phyloP scores from a whole-genome alignment of 2,329 filamentous ascomycete species.

The Colletotrichum lini region DNA sequence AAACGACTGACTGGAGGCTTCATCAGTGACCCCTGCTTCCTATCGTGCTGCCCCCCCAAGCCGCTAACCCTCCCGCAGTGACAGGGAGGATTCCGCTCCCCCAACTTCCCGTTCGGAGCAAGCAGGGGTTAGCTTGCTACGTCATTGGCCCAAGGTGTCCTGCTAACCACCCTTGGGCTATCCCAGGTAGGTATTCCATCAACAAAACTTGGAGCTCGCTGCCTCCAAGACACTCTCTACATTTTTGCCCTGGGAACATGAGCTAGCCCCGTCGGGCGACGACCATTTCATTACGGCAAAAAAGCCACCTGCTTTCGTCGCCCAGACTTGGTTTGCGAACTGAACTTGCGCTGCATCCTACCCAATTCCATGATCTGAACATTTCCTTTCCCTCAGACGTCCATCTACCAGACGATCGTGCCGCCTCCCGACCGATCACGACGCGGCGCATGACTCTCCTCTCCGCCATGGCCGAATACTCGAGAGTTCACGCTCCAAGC shows the following conservation, averaged over 20 bases:
- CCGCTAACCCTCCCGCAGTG: slow-evolving; percentile 29
- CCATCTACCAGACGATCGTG: background rate
- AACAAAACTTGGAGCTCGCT: slow-evolving; percentile 17
- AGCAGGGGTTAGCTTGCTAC: slow-evolving; percentile 41
- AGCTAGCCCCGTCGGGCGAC: slow-evolving; percentile 10
- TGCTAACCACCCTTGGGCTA: slow-evolving; percentile 11
- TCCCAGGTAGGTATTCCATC: slow-evolving; percentile 15
- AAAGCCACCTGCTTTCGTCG: slow-evolving; percentile 9
- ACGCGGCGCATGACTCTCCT: slow-evolving; percentile 11
- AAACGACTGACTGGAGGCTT: background rate
- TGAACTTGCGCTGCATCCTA: background rate
- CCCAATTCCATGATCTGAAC: slow-evolving; percentile 20
- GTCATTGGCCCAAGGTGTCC: slow-evolving; percentile 31
- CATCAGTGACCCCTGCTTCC: slow-evolving; percentile 12
- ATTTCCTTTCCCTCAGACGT: background rate
- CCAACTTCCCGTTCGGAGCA: slow-evolving; percentile 31
- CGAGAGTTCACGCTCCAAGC: slow-evolving; percentile 8
- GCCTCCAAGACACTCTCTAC: slow-evolving; percentile 11
- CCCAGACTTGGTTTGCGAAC: slow-evolving; percentile 2
- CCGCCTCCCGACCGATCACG: background rate
- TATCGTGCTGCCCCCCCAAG: slow-evolving; percentile 1
- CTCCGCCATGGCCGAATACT: slow-evolving; percentile 27
- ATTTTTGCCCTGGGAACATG: background rate
- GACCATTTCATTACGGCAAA: slow-evolving; percentile 5
- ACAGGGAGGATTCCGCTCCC: slow-evolving; percentile 19